Evolutionary conservation across 2,329 filamentous ascomycete species (phyloP).

Genomic region (Sclerotinia glacialis): DNA sequence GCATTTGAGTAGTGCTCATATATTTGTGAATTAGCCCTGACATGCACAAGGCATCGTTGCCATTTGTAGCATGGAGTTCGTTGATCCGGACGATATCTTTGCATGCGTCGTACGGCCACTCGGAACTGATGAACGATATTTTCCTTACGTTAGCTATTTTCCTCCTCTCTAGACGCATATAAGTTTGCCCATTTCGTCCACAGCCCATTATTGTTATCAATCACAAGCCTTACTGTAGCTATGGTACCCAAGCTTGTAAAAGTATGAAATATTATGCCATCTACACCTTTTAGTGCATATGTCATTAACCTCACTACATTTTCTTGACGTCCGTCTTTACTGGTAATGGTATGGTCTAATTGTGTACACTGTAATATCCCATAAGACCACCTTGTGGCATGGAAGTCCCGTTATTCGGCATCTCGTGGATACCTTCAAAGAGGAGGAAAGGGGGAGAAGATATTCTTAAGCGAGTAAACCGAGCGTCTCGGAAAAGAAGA

Average conservation of each 20-base stretch:
- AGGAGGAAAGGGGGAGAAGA: conserved; percentile 41
- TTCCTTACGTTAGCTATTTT: neutral
- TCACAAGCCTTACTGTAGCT: conserved; percentile 38
- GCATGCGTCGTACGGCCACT: neutral
- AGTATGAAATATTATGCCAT: conserved; percentile 44
- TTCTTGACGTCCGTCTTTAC: neutral
- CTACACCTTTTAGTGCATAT: conserved; percentile 46
- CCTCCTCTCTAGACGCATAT: neutral
- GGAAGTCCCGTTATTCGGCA: neutral
- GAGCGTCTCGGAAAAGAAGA: conserved; percentile 46
- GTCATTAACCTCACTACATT: conserved; percentile 36
- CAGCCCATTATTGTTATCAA: neutral
- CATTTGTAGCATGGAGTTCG: conserved; percentile 18
- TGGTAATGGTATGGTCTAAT: neutral
- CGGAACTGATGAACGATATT: neutral
- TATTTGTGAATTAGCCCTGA: conserved; percentile 20
- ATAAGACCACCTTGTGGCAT: neutral
- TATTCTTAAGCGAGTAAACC: conserved; percentile 30
- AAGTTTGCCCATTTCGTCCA: neutral
- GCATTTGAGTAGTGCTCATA: conserved; percentile 28
- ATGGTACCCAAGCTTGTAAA: conserved; percentile 40
- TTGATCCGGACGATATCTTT: conserved; percentile 25
- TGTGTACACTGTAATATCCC: neutral
- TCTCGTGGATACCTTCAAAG: neutral
- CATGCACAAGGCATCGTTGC: conserved; percentile 21